Evolutionary conservation across 108 stramenopile genomes (phyloP).

Genomic region (Discostella pseudostelligera): DNA sequence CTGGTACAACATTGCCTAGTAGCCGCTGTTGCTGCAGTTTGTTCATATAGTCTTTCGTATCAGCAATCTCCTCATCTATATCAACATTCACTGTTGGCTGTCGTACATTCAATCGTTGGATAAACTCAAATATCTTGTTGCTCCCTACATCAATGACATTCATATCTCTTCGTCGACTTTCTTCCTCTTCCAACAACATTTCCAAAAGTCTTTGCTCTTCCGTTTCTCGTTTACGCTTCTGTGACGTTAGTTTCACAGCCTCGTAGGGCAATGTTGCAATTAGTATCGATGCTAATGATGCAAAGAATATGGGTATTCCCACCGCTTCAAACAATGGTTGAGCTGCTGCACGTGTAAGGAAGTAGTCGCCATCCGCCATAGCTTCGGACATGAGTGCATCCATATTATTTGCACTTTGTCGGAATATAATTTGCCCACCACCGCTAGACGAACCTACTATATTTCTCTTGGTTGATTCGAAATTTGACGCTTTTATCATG

Average conservation of each 20-base stretch:
- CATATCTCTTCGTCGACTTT: conserved; percentile 13
- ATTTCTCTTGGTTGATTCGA: conserved; percentile 6
- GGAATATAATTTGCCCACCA: background rate
- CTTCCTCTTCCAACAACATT: conserved; percentile 50
- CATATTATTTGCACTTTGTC: conserved; percentile 2
- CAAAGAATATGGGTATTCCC: conserved; percentile 61
- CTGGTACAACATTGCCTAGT: conserved; percentile 15
- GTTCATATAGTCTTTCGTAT: background rate
- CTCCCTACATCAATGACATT: conserved; percentile 33
- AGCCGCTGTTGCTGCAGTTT: conserved; percentile 14
- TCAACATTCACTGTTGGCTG: conserved; percentile 4
- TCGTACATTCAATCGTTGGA: conserved; percentile 22
- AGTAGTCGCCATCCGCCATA: conserved; percentile 80
- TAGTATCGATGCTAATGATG: conserved; percentile 52
- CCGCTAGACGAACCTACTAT: background rate
- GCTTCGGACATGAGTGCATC: conserved; percentile 47
- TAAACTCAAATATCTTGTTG: conserved; percentile 25
- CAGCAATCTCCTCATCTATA: background rate
- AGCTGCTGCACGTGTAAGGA: conserved; percentile 61
- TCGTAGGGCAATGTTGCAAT: conserved; percentile 68
- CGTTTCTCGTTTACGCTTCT: conserved; percentile 39
- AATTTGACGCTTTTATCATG: background rate
- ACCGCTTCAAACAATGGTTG: conserved; percentile 55
- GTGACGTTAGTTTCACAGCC: conserved; percentile 52
- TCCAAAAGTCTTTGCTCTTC: conserved; percentile 44